phyloP scores from a whole-genome alignment of 2,329 filamentous ascomycete species.

The Paecilomyces niveus region DNA sequence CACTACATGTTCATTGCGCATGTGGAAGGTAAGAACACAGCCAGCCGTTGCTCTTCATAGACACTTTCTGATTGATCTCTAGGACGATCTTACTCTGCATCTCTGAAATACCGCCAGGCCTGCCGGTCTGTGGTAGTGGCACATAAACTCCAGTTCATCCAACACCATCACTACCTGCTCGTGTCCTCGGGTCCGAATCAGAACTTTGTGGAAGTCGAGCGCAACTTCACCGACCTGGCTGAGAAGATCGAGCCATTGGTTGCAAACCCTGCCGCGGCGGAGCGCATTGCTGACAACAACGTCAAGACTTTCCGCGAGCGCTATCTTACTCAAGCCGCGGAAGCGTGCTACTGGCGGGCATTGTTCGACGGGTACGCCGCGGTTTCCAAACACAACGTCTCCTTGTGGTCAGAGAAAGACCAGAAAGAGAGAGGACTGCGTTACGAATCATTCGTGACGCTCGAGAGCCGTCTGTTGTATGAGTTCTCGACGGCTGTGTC shows the following conservation, averaged over 20 bases:
- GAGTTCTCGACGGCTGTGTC: slow-evolving; percentile 9
- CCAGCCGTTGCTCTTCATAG: background rate
- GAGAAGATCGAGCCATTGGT: slow-evolving; percentile 32
- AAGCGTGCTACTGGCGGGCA: slow-evolving; percentile 47
- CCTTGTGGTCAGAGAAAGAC: slow-evolving; percentile 6
- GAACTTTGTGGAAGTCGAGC: slow-evolving; percentile 42
- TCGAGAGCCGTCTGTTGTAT: slow-evolving; percentile 19
- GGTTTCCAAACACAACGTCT: slow-evolving; percentile 16
- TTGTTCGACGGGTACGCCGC: slow-evolving; percentile 27
- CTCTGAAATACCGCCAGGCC: slow-evolving; percentile 45
- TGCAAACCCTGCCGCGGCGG: slow-evolving; percentile 29
- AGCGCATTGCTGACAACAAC: slow-evolving; percentile 41
- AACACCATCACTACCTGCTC: slow-evolving; percentile 42
- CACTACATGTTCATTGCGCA: slow-evolving; percentile 47
- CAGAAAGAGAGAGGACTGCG: slow-evolving; percentile 15
- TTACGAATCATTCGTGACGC: slow-evolving; percentile 25
- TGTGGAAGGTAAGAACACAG: slow-evolving; percentile 38
- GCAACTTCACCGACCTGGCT: slow-evolving; percentile 50
- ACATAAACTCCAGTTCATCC: slow-evolving; percentile 41
- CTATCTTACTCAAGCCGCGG: slow-evolving; percentile 45
- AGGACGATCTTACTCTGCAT: slow-evolving; percentile 42
- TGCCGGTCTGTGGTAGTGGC: slow-evolving; percentile 43
- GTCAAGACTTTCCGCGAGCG: slow-evolving; percentile 41
- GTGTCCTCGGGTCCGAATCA: slow-evolving; percentile 36
- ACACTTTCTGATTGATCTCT: background rate